Base-by-base conservation (phyloP, 148 eudicot genomes). In the Camellia sinensis region DNA sequence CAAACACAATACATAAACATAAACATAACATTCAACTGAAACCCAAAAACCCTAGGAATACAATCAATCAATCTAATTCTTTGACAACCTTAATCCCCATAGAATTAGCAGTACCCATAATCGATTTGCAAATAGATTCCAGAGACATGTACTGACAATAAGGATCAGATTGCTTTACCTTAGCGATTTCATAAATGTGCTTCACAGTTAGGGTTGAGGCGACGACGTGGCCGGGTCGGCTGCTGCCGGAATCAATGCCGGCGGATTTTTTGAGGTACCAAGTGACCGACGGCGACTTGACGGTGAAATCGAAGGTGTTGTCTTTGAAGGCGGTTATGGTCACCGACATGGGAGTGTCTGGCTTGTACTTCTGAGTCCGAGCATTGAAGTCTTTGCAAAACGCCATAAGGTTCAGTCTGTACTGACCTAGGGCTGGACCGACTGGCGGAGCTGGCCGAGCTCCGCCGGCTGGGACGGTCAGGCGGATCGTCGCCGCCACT, bases 331-430 rank as follows among this genome's bases (percentile, higher is more conserved):
- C 98, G 5, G 92, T 91, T 15, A 95, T 88, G 5, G 83, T 87
- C 15, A 93, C 97, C 1, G 96, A 59, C 93, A 95, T 90, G 4
- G 98, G 98, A 2, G 98, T 88, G 1, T 91, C 97, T 0, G 97
- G 82, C 77, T 95, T 95, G 94, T 87, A 93, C 46, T 93, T 90
- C 57, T 95, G 98, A 6, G 98, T 95, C 2, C 93, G 83, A 0
- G 97, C 98, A 18, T 94, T 94, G 89, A 94, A 94, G 80, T 94
- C 98, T 83, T 94, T 94, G 90, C 94, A 91, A 67, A 95, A 95
- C 9, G 97, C 93, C 98, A 95, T 95, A 18, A 90, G 91, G 79
- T 95, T 95, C 0, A 95, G 86, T 45, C 91, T 71, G 85, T 92
- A 89, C 64, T 95, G 97, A 75, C 98, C 98, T 1, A 95, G 69